Percentiles rank a stretch among this genome's conserved stretches.
Conservation (phyloP, 2,329 filamentous ascomycete genomes). For the Colletotrichum navitas region DNA sequence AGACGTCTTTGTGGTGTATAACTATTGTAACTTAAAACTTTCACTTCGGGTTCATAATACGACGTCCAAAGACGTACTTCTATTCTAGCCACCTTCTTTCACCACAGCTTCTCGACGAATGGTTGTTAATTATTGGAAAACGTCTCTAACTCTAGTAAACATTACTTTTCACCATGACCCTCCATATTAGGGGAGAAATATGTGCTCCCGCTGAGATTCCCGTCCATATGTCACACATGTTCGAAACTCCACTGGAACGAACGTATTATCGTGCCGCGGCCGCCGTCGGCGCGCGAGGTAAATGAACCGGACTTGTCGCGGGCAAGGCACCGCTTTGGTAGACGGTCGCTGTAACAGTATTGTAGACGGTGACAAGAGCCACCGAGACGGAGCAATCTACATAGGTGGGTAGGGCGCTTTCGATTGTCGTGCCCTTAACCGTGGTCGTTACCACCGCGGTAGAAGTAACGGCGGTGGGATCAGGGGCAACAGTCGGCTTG, state of each 20-base stretch:
- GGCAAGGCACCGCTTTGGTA: constrained; percentile 15
- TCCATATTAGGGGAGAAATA: neutral
- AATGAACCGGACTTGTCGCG: constrained; percentile 12
- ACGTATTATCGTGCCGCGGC: neutral
- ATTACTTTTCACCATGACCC: constrained; percentile 36
- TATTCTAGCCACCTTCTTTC: neutral
- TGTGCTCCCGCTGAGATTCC: neutral
- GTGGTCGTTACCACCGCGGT: constrained; percentile 1
- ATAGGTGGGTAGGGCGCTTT: constrained; percentile 34
- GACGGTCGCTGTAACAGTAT: constrained; percentile 53
- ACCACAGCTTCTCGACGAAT: neutral
- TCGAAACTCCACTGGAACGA: neutral
- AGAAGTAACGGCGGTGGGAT: constrained; percentile 1
- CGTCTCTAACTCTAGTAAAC: constrained; percentile 17
- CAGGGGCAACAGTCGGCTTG: constrained; percentile 19
- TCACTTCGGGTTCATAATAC: constrained; percentile 34
- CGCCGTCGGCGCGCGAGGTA: constrained; percentile 27
- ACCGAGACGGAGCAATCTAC: constrained; percentile 48
- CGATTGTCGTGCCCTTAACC: constrained; percentile 28
- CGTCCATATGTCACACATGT: neutral
- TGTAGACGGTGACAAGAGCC: constrained; percentile 52
- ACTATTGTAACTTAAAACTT: constrained; percentile 33
- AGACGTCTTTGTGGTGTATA: constrained; percentile 34
- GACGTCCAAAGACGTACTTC: constrained; percentile 12
- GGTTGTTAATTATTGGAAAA: neutral